A percentile compares a stretch with the other conserved stretches of the same genome.
Conservation (phyloP, 1,284 basidiomycete genomes). For the Meira miltonrushii region DNA sequence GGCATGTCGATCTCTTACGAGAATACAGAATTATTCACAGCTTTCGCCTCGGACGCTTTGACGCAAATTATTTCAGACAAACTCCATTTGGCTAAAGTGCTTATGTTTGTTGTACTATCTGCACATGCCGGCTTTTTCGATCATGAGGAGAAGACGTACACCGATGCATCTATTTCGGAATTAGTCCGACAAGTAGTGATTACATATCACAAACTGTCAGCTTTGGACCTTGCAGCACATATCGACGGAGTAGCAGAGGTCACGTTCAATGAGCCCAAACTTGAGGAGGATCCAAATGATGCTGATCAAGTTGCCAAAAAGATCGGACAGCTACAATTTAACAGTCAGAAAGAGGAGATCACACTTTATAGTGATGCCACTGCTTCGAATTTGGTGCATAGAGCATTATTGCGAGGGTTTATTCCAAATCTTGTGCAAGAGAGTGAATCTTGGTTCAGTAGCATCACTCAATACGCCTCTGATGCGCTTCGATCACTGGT, state of each 20-base stretch:
- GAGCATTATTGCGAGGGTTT: too few relatives aligned
- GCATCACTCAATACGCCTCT: neutral
- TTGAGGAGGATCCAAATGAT: neutral
- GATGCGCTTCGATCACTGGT: neutral
- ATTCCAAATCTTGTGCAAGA: too few relatives aligned
- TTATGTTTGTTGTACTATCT: neutral
- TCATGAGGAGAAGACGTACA: neutral
- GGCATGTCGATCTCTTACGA: neutral
- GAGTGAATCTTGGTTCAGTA: neutral
- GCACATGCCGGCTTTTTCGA: neutral
- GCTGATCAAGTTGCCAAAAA: neutral
- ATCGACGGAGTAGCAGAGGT: neutral
- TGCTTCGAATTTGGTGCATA: too few relatives aligned
- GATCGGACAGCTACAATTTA: conserved; percentile 2
- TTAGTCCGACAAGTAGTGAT: neutral
- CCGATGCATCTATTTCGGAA: neutral
- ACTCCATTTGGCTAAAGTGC: neutral
- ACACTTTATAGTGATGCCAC: too few relatives aligned
- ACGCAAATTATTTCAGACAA: neutral
- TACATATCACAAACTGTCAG: neutral
- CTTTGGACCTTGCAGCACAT: neutral
- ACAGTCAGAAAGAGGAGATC: neutral
- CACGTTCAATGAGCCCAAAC: neutral
- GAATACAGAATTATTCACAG: conserved; percentile 2
- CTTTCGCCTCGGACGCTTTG: conserved; percentile 3